Base-by-base conservation (phyloP, 2,329 filamentous ascomycete genomes). In the Fusarium anguioides region DNA sequence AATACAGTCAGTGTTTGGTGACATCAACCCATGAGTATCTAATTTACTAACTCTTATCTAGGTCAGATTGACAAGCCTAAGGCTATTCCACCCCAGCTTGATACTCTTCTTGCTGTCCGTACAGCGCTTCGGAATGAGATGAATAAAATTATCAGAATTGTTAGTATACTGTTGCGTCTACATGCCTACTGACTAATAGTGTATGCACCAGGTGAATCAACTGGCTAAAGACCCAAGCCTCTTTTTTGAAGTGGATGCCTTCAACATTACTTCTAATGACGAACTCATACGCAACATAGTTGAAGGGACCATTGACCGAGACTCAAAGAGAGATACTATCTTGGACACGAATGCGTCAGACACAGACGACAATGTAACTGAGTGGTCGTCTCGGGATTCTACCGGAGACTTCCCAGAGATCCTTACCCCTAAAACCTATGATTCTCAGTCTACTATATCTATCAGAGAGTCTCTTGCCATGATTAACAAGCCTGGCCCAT, bases 151-250 rank as follows among this genome's bases (percentile, higher is more conserved):
- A 18, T 14, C 5, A 23, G 6, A 27, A 10, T 51, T 0, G 45
- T 29, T 12, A 31, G 51, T 33, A 1, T 23, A 4, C 2, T 6
- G 11, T 0, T 18, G 0, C 27, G 2, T 0, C 2, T 6, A 6
- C 0, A 2, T 6, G 1, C 6, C 3, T 1, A 11, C 7, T 0
- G 0, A 11, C 23, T 47, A 7, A 53, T 23, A 2, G 20, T 4
- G 1, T 24, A 2, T 8, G 4, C 21, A 9, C 9, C 2, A 53
- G 50, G 31, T 24, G 4, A 20, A 37, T 8, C n/a, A 14, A 5
- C 24, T 53, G 2, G 8, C 9, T 5, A 45, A 15, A 8, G 17
- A 21, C 1, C 50, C 51, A 4, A 18, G 23, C 1, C 21, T 54
- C 1, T 17, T 54, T 2, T 23, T 17, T 12, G 8, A 39, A 17